Percentiles rank a stretch among this genome's conserved stretches.
Conservation (phyloP, 345 rosid genomes). For the Linum usitatissimum region DNA sequence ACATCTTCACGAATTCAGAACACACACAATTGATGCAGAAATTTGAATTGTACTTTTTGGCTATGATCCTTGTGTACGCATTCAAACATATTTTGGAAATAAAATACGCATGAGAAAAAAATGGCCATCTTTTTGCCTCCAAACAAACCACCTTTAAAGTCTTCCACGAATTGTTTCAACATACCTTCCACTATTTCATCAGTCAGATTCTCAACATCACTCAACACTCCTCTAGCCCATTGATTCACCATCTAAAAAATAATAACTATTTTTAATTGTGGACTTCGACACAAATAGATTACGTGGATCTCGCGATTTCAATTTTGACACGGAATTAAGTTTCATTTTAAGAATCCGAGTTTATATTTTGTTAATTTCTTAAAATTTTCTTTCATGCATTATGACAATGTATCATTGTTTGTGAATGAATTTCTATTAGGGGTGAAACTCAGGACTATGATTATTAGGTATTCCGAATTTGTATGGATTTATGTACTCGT, state of each 20-base stretch:
- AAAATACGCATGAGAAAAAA: not conserved
- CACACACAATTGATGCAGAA: not conserved
- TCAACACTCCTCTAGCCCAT: not conserved
- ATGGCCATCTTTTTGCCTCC: not conserved
- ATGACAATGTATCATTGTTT: no score
- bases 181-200: not conserved
- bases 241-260: not conserved
- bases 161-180: not conserved
- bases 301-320: no score
- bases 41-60: not conserved
- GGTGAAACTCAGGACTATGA: no score
- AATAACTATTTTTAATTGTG: no score
- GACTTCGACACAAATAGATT: no score
- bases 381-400: no score
- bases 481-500: no score
- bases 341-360: no score
- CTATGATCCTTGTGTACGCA: not conserved
- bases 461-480: no score
- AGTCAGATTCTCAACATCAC: not conserved
- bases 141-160: not conserved
- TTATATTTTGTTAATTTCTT: no score
- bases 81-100: not conserved
- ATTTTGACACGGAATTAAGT: no score
- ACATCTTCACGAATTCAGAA: not conserved
- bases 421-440: no score